Conservation (phyloP, 176 grass and related monocot species). For the Cenchrus fungigraminus region DNA sequence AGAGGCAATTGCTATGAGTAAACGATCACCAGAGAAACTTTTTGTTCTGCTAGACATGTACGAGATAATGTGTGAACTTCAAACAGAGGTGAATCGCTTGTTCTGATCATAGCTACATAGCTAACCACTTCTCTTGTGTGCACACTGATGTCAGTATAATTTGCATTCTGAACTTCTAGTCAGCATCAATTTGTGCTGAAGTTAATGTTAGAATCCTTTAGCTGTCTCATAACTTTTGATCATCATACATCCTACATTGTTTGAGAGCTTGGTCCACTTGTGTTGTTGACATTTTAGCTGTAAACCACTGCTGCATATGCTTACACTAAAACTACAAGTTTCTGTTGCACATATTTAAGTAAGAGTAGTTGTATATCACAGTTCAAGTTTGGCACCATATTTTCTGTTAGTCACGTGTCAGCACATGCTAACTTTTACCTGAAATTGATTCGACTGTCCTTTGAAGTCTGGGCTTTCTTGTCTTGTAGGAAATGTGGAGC, state of each 20-base stretch:
- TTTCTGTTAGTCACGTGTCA: neutral
- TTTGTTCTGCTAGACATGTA: constrained; percentile 99
- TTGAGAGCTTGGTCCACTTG: constrained; percentile 7
- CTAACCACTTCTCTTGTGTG: neutral
- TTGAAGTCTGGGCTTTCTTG: neutral
- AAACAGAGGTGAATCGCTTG: constrained; percentile 76
- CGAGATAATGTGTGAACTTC: constrained; percentile 96
- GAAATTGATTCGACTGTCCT: neutral
- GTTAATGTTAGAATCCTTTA: neutral
- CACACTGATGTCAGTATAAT: neutral
- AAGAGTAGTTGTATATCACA: neutral
- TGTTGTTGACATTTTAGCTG: constrained; percentile 1
- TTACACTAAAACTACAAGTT: neutral
- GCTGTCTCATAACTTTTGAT: neutral
- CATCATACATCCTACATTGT: neutral
- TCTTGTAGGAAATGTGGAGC: neutral
- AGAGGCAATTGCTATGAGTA: constrained; percentile 97
- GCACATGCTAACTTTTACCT: neutral
- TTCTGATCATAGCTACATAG: constrained; percentile 13
- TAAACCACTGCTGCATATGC: neutral
- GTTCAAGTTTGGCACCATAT: neutral
- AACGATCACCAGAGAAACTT: constrained; percentile 92
- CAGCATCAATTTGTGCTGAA: neutral
- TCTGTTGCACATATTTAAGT: neutral
- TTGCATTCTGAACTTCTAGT: neutral